Percentiles rank a stretch among this genome's conserved stretches.
phyloP scores from a whole-genome alignment of 495 filamentous ascomycete species.

The Lophiostoma macrostomum region DNA sequence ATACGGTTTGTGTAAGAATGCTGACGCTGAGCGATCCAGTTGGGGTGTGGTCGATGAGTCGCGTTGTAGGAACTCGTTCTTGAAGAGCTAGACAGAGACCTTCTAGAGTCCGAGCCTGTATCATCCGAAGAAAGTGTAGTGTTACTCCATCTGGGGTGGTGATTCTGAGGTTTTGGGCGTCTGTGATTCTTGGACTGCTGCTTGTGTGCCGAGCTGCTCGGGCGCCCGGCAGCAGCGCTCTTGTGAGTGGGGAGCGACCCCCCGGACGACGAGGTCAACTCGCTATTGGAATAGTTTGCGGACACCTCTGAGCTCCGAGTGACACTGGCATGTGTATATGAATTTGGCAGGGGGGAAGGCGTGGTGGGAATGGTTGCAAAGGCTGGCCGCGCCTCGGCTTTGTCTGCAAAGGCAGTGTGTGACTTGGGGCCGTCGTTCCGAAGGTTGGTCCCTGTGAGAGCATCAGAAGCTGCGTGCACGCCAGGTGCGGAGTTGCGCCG shows the following conservation, averaged over 20 bases:
- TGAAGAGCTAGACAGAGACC: slow-evolving; percentile 10
- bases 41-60: neutral
- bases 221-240: slow-evolving; percentile 1
- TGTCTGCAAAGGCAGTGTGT: slow-evolving; percentile 1
- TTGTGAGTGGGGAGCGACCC: slow-evolving; percentile 1
- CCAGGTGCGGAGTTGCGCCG: too few relatives aligned
- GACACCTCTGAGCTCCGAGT: neutral
- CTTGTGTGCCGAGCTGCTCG: slow-evolving; percentile 4
- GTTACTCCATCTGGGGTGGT: slow-evolving; percentile 19
- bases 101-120: slow-evolving; percentile 15
- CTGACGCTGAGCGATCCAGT: neutral
- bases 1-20: neutral
- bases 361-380: neutral
- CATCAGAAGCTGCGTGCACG: too few relatives aligned
- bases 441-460: neutral
- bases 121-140: slow-evolving; percentile 11
- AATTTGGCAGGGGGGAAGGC: neutral
- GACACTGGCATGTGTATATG: slow-evolving; percentile 1
- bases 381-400: slow-evolving; percentile 5
- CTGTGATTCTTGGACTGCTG: neutral
- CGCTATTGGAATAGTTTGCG: neutral
- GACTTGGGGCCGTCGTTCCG: neutral
- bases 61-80: slow-evolving; percentile 3
- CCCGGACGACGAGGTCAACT: slow-evolving; percentile 24
- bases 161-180: slow-evolving; percentile 7